phyloP scores from a whole-genome alignment of 169 alveolate species.

The Plasmodium relictum region DNA sequence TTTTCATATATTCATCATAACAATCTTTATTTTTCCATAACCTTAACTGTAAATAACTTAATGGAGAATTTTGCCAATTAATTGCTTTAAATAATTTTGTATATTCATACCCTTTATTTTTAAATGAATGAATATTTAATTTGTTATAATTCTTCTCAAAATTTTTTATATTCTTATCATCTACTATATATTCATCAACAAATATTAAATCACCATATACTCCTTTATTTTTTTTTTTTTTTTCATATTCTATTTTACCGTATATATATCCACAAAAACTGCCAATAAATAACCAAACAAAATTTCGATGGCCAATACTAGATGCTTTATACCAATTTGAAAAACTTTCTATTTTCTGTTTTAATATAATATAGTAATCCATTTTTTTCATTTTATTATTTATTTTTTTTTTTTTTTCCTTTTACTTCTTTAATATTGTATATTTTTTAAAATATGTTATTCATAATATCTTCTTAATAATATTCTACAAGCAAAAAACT shows the following conservation, averaged over 20 bases:
- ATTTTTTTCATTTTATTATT: not conserved
- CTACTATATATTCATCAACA: constrained; percentile 80
- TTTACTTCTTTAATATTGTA: not conserved
- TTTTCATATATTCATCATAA: constrained; percentile 25
- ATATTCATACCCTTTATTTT: constrained; percentile 82
- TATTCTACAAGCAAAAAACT: no score
- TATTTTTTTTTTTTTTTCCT: not conserved
- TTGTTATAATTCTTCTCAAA: constrained; percentile 83
- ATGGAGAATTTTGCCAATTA: constrained; percentile 77
- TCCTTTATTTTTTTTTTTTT: constrained; percentile 81
- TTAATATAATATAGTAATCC: constrained; percentile 31
- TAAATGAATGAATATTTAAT: constrained; percentile 77
- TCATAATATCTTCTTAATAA: no score
- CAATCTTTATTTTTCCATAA: constrained; percentile 25
- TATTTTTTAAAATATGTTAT: no score
- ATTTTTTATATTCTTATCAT: constrained; percentile 40
- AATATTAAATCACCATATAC: constrained; percentile 82
- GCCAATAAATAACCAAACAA: constrained; percentile 82
- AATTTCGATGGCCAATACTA: constrained; percentile 84
- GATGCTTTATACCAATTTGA: constrained; percentile 79
- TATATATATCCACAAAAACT: constrained; percentile 81
- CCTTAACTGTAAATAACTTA: constrained; percentile 82
- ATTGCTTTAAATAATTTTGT: constrained; percentile 84
- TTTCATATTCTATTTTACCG: constrained; percentile 72
- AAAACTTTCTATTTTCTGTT: constrained; percentile 60